phyloP scores from a whole-genome alignment of 2,329 filamentous ascomycete species.

The Colletotrichum sp. region DNA sequence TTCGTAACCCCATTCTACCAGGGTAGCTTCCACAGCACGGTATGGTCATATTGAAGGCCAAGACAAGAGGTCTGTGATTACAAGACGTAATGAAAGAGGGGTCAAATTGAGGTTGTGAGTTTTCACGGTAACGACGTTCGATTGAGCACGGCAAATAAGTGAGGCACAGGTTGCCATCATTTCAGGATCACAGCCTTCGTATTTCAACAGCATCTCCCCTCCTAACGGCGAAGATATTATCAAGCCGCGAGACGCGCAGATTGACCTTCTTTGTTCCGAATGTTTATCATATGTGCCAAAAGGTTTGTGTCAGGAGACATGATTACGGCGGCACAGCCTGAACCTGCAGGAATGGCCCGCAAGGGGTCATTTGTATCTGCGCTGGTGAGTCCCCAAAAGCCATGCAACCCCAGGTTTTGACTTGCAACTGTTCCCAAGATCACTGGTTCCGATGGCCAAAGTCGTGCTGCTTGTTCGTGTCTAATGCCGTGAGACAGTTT shows the following conservation, averaged over 20 bases:
- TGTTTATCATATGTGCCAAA: fast-evolving
- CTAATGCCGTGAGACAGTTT: fast-evolving
- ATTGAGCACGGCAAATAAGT: fast-evolving
- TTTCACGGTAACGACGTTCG: neutral
- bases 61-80: neutral
- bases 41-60: neutral
- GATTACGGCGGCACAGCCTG: neutral
- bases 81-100: neutral
- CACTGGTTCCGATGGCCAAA: fast-evolving
- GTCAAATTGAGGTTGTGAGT: fast-evolving
- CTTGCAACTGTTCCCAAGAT: fast-evolving
- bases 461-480: fast-evolving
- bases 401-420: fast-evolving
- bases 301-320: neutral
- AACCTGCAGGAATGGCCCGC: neutral
- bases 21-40: fast-evolving
- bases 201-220: neutral
- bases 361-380: neutral
- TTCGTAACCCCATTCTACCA: neutral
- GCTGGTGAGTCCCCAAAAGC: neutral
- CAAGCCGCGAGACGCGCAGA: fast-evolving
- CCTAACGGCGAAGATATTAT: neutral
- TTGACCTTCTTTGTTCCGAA: neutral
- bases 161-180: fast-evolving
- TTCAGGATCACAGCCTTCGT: neutral